These are phyloP conservation scores for Lasiosphaeria ovina DNA, from an alignment of 495 filamentous ascomycete species.

Conservation along the genomic window DNA sequence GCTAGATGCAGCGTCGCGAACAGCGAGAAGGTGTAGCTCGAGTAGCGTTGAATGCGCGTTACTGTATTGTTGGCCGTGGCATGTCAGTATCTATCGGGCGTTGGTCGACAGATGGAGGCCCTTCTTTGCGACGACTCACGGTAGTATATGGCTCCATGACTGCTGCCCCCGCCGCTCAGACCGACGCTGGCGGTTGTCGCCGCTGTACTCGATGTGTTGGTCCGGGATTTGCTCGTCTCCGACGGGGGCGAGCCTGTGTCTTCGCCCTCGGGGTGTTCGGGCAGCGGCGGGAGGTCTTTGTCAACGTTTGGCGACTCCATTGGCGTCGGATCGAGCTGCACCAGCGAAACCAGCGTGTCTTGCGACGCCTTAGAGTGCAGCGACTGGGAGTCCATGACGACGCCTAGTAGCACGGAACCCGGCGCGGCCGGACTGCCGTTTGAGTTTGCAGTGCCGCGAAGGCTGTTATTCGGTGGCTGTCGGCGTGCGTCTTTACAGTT, in stretches of 20 bases:
- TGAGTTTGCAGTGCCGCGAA: neutral
- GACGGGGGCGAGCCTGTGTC: conserved; percentile 21
- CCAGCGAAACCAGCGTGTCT: conserved; percentile 61
- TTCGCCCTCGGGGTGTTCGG: conserved; percentile 29
- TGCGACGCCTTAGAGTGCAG: conserved; percentile 41
- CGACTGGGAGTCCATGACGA: conserved; percentile 30
- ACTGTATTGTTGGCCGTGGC: conserved; percentile 48
- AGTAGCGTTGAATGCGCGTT: conserved; percentile 77
- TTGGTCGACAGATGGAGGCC: conserved; percentile 15
- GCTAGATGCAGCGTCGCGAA: conserved; percentile 76
- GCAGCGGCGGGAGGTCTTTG: conserved; percentile 53
- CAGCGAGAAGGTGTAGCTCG: conserved; percentile 77
- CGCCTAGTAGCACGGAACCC: neutral
- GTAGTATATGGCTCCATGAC: conserved; percentile 58
- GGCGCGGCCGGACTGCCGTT: conserved; percentile 7
- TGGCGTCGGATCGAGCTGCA: conserved; percentile 78
- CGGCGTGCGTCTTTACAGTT: neutral
- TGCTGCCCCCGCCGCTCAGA: conserved; percentile 47
- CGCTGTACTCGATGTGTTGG: neutral
- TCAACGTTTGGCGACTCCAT: conserved; percentile 63
- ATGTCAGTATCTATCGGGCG: conserved; percentile 1
- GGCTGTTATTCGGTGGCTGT: neutral
- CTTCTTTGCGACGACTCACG: conserved; percentile 40
- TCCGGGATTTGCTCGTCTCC: neutral
- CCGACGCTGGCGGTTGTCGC: conserved; percentile 43